Evolutionary conservation across 371 early-diverging fungal species (phyloP).

Genomic region (Saksenaea oblongispora): DNA sequence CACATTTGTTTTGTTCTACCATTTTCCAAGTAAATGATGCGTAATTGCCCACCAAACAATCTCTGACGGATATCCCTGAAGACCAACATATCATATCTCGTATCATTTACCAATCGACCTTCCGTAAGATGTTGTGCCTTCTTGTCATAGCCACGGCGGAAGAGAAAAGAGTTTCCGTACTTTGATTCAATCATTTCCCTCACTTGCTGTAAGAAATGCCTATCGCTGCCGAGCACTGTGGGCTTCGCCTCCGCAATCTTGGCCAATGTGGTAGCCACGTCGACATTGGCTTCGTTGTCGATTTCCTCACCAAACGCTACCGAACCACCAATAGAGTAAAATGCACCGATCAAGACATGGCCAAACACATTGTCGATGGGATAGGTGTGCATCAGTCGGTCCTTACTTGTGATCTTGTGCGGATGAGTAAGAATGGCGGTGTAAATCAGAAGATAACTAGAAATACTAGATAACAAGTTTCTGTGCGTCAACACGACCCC

Average conservation of each 20-base stretch:
- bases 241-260: conserved; percentile 67
- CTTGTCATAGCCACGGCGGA: conserved; percentile 41
- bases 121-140: conserved; percentile 37
- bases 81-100: conserved; percentile 52
- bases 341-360: conserved; percentile 23
- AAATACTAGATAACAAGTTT: conserved; percentile 17
- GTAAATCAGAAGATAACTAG: conserved; percentile 32
- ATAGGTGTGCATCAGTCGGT: conserved; percentile 41
- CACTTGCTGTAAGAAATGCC: conserved; percentile 30
- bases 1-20: conserved; percentile 5
- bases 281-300: conserved; percentile 48
- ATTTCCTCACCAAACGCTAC: conserved; percentile 74
- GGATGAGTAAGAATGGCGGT: conserved; percentile 38
- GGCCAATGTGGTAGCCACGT: conserved; percentile 17
- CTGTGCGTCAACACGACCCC: conserved; percentile 53
- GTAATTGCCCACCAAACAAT: conserved; percentile 87
- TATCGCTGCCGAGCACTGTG: conserved; percentile 67
- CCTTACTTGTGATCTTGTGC: conserved; percentile 39
- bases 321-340: conserved; percentile 58
- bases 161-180: conserved; percentile 50
- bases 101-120: conserved; percentile 44
- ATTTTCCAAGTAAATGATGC: conserved; percentile 56
- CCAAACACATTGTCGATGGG: conserved; percentile 47
- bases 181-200: conserved; percentile 33
- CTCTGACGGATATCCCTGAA: conserved; percentile 52